Percentiles rank a stretch among this genome's conserved stretches.
Conservation (phyloP, 2,329 filamentous ascomycete genomes). For the Neonectria hederae region DNA sequence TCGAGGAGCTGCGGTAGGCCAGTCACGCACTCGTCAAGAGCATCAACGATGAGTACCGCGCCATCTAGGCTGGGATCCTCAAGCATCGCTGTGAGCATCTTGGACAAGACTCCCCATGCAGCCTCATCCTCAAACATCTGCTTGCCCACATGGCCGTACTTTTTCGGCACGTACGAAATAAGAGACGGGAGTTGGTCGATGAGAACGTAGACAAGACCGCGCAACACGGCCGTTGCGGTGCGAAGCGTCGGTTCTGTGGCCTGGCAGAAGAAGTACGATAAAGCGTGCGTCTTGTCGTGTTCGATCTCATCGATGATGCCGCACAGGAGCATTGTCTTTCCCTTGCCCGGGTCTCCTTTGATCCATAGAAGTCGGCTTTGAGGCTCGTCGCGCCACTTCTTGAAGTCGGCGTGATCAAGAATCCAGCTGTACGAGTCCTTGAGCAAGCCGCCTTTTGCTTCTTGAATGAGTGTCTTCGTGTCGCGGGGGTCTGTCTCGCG, state of each 20-base stretch:
- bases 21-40: slow-evolving; percentile 5
- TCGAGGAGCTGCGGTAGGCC: not conserved
- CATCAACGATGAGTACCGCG: not conserved
- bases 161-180: not conserved
- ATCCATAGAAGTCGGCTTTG: slow-evolving; percentile 44
- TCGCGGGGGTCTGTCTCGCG: slow-evolving; percentile 5
- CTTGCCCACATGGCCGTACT: not conserved
- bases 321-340: slow-evolving; percentile 50
- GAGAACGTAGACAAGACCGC: slow-evolving; percentile 6
- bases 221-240: not conserved
- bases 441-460: slow-evolving; percentile 26
- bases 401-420: slow-evolving; percentile 40
- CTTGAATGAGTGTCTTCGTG: slow-evolving; percentile 1
- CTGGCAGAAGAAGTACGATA: slow-evolving; percentile 17
- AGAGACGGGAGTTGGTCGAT: slow-evolving; percentile 7
- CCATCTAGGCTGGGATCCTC: not conserved
- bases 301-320: slow-evolving; percentile 37
- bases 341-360: slow-evolving; percentile 48
- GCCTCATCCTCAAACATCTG: not conserved
- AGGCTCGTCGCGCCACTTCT: slow-evolving; percentile 37
- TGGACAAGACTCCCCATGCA: not conserved
- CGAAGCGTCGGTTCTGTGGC: not conserved
- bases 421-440: slow-evolving; percentile 47
- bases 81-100: slow-evolving; percentile 2
- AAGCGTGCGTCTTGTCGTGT: not conserved